Evolutionary conservation across 805 yeast species (phyloP), one percentile per base, ranked within the genome.

Genomic region (Grigorovia humatica): DNA sequence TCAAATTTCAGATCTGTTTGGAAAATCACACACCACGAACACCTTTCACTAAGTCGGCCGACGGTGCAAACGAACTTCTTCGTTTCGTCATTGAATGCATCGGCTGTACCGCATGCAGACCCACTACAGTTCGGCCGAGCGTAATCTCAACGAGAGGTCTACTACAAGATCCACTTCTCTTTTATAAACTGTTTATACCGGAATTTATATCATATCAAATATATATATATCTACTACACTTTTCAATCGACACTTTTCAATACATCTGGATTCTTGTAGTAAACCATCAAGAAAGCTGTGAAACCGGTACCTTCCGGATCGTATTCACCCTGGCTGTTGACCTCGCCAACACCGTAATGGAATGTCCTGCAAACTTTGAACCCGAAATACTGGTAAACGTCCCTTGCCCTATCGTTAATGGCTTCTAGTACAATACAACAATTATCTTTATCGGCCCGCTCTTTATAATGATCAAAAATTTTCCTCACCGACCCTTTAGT

Each of bases 371-470:
- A 60, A 32, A 57, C 61, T 43, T 59, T 58, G 53, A 65, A 67
- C 7, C 70, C 71, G 48, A 65, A 66, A 45, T 66, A 65, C 53
- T 66, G 68, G 47, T 67, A 67, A 19, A 67, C 68, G 9, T 58
- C 52, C 38, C 53, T 65, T 18, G 70, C 68, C 47, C 60, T 61
- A 32, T 64, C 67, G 32, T 56, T 53, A 38, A 67, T 67, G 9
- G 69, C 67, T 50, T 67, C 71, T 41, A 67, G 53, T 15, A 64
- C 64, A 41, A 67, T 53, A 11, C 70, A 70, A 43, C 59, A 55
- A 38, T 61, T 58, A 18, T 58, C 63, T 11, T 49, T 50, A 45
- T 67, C 69, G 1, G 71, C 70, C 47, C 57, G 57, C 19, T 50
- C 49, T 47, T 61, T 65, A 54, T 61, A 64, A 29, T 57, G 52